phyloP scores from a whole-genome alignment of 2,329 filamentous ascomycete genomes.

The Ophidiomyces ophidiicola region DNA sequence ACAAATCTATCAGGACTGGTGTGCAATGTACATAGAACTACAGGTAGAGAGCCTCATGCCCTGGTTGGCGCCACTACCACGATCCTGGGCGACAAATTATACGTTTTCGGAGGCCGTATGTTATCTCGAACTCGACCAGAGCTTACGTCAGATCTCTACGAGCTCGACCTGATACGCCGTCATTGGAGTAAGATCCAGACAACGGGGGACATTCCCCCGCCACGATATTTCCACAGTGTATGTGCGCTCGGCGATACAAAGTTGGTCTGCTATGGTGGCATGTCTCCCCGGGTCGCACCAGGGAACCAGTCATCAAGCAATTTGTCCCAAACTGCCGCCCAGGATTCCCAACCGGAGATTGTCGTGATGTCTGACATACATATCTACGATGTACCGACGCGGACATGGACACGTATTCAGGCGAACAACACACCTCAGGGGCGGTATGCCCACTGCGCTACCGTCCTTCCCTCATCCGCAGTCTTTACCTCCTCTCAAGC shows the following conservation, averaged over 20 bases:
- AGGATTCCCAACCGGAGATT: slow-evolving; percentile 68
- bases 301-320: slow-evolving; percentile 35
- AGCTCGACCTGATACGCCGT: slow-evolving; percentile 76
- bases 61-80: slow-evolving; percentile 92
- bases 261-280: slow-evolving; percentile 93
- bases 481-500: slow-evolving; percentile 75
- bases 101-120: slow-evolving; percentile 86
- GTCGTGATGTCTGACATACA: slow-evolving; percentile 97
- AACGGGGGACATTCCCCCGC: slow-evolving; percentile 71
- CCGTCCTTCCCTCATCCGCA: slow-evolving; percentile 77
- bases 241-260: slow-evolving; percentile 90
- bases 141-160: slow-evolving; percentile 81
- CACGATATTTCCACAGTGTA: slow-evolving; percentile 93
- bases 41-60: slow-evolving; percentile 78
- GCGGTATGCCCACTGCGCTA: slow-evolving; percentile 91
- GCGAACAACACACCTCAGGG: slow-evolving; percentile 78
- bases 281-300: slow-evolving; percentile 62
- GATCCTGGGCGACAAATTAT: slow-evolving; percentile 86
- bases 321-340: slow-evolving; percentile 30
- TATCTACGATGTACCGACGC: slow-evolving; percentile 75
- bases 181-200: slow-evolving; percentile 90
- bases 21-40: slow-evolving; percentile 66
- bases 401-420: slow-evolving; percentile 72
- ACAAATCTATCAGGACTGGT: slow-evolving; percentile 53
- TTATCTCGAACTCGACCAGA: slow-evolving; percentile 73